A percentile compares a stretch with the other conserved stretches of the same genome.
Evolutionary conservation across 768 basidiomycete species (phyloP).

Genomic region (Suillus americanus): DNA sequence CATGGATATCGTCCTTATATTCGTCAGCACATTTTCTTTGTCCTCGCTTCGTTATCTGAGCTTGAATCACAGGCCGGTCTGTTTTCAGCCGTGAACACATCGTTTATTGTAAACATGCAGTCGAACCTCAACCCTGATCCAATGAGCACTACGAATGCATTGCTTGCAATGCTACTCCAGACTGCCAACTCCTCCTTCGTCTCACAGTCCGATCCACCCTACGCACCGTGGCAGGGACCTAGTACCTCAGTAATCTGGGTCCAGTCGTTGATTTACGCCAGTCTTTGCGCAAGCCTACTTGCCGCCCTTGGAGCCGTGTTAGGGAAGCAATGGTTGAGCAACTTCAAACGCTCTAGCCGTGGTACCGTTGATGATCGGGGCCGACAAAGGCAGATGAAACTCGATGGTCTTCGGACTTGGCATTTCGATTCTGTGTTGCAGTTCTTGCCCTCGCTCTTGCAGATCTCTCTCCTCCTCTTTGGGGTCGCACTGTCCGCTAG

Average conservation of each 20-base stretch:
- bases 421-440: conserved; percentile 9
- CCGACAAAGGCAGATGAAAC: conserved; percentile 9
- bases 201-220: not conserved
- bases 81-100: conserved; percentile 15
- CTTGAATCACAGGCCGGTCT: conserved; percentile 12
- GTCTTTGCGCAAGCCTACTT: conserved; percentile 14
- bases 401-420: conserved; percentile 9
- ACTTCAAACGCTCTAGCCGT: conserved; percentile 9
- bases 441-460: conserved; percentile 7
- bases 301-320: conserved; percentile 16
- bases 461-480: conserved; percentile 10
- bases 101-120: conserved; percentile 14
- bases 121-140: conserved; percentile 13
- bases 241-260: conserved; percentile 7
- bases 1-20: conserved; percentile 22
- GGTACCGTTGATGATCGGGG: conserved; percentile 8
- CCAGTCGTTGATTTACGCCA: conserved; percentile 16
- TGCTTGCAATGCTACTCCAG: conserved; percentile 14
- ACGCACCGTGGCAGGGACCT: not conserved
- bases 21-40: conserved; percentile 14
- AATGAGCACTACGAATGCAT: conserved; percentile 10
- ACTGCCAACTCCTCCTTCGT: not conserved
- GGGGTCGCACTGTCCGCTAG: conserved; percentile 4
- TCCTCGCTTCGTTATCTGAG: not conserved
- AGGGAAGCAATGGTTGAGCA: conserved; percentile 10